Evolutionary conservation across 139 green algal species (phyloP).

Genomic region (Tetraselmis striata): DNA sequence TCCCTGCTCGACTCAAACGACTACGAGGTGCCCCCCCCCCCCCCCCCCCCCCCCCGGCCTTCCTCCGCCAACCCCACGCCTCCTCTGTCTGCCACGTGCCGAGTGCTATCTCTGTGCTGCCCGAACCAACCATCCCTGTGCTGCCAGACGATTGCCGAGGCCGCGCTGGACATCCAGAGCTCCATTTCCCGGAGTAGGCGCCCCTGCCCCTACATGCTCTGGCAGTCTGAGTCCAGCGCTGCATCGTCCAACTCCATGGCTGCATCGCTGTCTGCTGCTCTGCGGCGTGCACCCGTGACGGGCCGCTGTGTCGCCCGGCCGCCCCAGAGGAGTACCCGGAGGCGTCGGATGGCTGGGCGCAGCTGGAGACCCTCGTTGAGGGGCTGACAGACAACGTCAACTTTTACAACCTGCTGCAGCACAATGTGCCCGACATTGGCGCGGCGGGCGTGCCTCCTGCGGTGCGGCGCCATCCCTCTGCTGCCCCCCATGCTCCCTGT

Average conservation of each 20-base stretch:
- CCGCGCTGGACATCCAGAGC: not conserved
- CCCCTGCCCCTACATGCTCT: not conserved
- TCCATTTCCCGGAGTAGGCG: not conserved
- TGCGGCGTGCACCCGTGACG: no score
- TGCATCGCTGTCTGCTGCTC: no score
- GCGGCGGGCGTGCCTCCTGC: no score
- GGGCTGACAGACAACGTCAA: conserved; percentile 14
- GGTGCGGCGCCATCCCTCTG: not conserved
- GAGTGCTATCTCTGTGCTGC: no score
- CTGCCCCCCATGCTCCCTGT: not conserved
- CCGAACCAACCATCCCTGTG: no score
- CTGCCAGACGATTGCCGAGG: not conserved
- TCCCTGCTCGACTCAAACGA: conserved; percentile 9
- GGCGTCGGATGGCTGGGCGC: not conserved
- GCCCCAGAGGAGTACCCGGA: not conserved
- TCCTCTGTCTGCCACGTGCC: no score
- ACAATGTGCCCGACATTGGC: conserved; percentile 4
- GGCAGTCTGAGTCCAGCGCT: no score
- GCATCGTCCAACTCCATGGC: no score
- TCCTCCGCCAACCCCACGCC: no score
- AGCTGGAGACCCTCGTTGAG: not conserved
- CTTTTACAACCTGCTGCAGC: conserved; percentile 15
- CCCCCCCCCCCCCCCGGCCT: no score
- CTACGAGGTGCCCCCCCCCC: not conserved
- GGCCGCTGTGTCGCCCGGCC: no score